Base-by-base conservation (phyloP, 768 basidiomycete genomes). In the Pleurotus salmoneostramineus region DNA sequence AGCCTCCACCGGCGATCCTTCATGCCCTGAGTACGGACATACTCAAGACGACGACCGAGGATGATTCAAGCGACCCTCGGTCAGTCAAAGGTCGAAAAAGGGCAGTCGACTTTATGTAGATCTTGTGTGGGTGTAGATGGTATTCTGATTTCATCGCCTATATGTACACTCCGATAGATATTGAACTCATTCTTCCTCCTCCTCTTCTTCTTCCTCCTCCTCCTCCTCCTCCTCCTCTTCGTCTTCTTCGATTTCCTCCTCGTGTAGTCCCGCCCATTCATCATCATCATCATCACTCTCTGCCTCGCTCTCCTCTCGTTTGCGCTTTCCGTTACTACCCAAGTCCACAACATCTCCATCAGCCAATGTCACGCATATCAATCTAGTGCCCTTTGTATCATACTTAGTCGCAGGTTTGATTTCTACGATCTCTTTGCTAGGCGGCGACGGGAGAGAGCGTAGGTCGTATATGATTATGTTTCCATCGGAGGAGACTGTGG, bases 401-500 rank as follows among this genome's bases (percentile, higher is more conserved):
- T 94, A 95, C 49, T 72, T 79, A 1, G 81, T 80, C 1, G 85
- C 73, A 0, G 93, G 85, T 15, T 72, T 66, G 17, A 91, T 74
- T 44, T 79, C 69, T 14, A 68, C 65, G 43, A 67, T 60, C 27
- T 56, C 62, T 47, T 62, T 61, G 14, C 64, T 42, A n/a, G 42
- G 12, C 11, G 44, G 33, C 10, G 50, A 42, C 21, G 84, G 78
- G 3, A 89, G 64, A 5, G 70, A 65, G 1, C 80, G 77, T 57
- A 93, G 72, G 68, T 95, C 88, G 69, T 87, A 94, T 15, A 95
- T 66, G 61, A 85, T 82, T 57, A 95, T 82, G 58, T 84, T 83
- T 5, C 97, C 97, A 59, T 98, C 97, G 0, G 96, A 97, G 0
- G 95, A 98, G 12, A 84, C 85, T 2, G 93, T 90, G 61, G 85